Base-by-base conservation (phyloP, 2,329 filamentous ascomycete species). In the Cytospora mali region DNA sequence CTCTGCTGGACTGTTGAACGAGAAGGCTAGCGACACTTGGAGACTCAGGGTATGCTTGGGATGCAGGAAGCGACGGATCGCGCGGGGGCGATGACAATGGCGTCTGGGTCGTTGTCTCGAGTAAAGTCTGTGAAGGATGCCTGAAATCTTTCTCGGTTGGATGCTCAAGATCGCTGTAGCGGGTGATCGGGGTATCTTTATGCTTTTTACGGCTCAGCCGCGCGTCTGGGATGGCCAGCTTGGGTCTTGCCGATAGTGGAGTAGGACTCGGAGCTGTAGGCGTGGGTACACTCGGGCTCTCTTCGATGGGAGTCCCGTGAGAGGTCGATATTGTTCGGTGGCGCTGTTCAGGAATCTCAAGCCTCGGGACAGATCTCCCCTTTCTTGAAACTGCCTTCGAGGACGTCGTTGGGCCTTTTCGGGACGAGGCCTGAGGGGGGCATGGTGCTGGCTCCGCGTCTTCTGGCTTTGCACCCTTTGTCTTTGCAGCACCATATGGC, bases 211-310 rank as follows among this genome's bases (percentile, higher is more conserved):
- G 29, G 5, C 18, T n/a, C 4, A 23, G 23, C 28, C 42, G 31
- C 5, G 28, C 16, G 5, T 18, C 35, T 4, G 73, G 69, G 28
- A 73, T 71, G 59, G 69, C 64, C 1, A 76, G 58, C 13, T 68
- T 69, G 0, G 76, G 75, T 1, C 75, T 68, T 16, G 71, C 6
- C 0, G 71, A 62, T 25, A 68, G 50, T 0, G 75, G 73, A 0
- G 73, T 75, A 3, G 75, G 73, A 18, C 72, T 76, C 0, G 74
- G 73, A 2, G 71, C 73, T 0, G 74, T 75, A 0, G 75, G 75
- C 0, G 74, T 76, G 0, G 70, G 69, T 3, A 76, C 55, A 1
- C 64, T 42, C 2, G 58, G 59, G 21, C 56, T 64, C n/a, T 48
- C 61, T 3, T 31, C 57, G 6, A 61, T 42, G 18, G 53, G 48